Base-by-base conservation (phyloP, 2,329 filamentous ascomycete genomes). In the Apiospora phragmitis region DNA sequence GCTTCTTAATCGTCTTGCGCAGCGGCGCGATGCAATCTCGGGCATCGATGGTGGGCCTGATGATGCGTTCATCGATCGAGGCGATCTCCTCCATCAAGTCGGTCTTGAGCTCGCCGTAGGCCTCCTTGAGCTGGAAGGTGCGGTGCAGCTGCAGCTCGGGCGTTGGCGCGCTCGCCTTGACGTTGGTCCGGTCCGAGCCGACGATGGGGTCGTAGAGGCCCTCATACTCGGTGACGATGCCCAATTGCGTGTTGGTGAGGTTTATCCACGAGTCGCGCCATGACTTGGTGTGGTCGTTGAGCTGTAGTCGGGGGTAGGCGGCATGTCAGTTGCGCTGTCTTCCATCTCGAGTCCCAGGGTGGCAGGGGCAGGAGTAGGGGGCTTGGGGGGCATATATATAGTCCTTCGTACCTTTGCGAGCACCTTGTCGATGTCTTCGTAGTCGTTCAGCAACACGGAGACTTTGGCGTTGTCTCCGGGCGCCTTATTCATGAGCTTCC, bases 1-100 rank as follows among this genome's bases (percentile, higher is more conserved):
- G 86, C 80, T 94, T 94, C 83, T 95, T 96, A 77, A 97, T 93
- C 1, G 91, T 91, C 82, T 94, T 96, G 77, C 92, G 91, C 79
- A 96, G 86, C 2, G 92, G 90, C 74, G 91, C 89, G 71, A 95
- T 85, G 69, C 84, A 88, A 68, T 91, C 89, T 76, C 90, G 92
- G 9, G 92, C 92, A 68, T 92, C 88, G 70, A 88, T 89, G 4
- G 91, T 92, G 0, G 93, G 93, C 71, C 86, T 86, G 69, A 95
- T 88, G 73, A 96, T 87, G 74, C 89, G 89, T 12, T 85, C 82
- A 74, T 95, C 92, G 73, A 97, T 92, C 75, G 89, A 86, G 70
- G 83, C 85, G 70, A 96, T 85, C 77, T 96, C 94, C 71, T 91
- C 89, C 70, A 90, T 80, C 76, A 97, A 83, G 75, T 96, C 94